phyloP scores from a whole-genome alignment of 495 filamentous ascomycete genomes.

The Melanomma pulvis-pyrius region DNA sequence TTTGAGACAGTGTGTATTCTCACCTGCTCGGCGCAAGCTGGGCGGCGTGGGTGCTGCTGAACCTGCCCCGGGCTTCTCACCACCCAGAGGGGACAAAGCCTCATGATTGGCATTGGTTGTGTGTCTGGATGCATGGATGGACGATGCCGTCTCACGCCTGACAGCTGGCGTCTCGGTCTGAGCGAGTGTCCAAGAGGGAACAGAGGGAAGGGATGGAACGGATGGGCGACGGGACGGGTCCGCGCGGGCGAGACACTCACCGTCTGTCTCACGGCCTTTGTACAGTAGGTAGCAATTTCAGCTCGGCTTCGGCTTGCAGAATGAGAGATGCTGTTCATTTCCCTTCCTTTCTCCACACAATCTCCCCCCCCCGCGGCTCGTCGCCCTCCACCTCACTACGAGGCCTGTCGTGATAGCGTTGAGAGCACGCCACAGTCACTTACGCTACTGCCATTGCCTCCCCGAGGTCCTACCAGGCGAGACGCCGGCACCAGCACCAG shows the following conservation, averaged over 20 bases:
- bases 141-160: slow-evolving; percentile 3
- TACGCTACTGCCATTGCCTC: neutral
- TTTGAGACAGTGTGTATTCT: slow-evolving; percentile 48
- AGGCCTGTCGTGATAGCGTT: neutral
- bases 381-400: neutral
- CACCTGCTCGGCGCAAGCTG: slow-evolving; percentile 42
- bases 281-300: neutral
- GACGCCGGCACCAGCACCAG: neutral
- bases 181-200: neutral
- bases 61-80: slow-evolving; percentile 52
- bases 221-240: no score
- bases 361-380: neutral
- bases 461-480: neutral
- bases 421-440: neutral
- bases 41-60: slow-evolving; percentile 52
- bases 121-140: slow-evolving; percentile 12
- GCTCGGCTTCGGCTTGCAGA: neutral
- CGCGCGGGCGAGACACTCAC: neutral
- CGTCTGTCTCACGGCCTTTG: neutral
- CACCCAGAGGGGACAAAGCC: slow-evolving; percentile 51
- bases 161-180: neutral
- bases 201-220: neutral
- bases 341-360: neutral
- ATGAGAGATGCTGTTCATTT: neutral
- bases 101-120: slow-evolving; percentile 53